Evolutionary conservation across 2,329 filamentous ascomycete genomes (phyloP).

Genomic region (Nemania sp.): DNA sequence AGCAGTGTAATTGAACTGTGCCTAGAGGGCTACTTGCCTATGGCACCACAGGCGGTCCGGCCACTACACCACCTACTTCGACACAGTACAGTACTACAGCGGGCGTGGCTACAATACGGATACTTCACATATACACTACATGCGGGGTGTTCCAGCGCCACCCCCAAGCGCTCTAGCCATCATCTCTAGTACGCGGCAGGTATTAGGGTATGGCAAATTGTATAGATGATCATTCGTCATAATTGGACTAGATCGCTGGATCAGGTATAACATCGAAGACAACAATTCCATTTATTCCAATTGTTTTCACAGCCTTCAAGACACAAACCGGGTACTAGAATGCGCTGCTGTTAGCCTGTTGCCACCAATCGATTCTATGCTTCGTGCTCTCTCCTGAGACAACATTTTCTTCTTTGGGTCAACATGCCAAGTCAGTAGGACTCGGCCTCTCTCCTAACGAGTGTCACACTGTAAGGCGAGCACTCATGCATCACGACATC

Average conservation of each 20-base stretch:
- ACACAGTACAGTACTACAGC: too few relatives aligned
- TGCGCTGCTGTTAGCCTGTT: too few relatives aligned
- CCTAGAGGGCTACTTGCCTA: too few relatives aligned
- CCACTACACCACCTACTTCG: too few relatives aligned
- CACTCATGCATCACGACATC: neutral
- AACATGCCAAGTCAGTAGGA: neutral
- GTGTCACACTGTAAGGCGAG: neutral
- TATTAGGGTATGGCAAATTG: neutral
- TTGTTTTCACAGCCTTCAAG: conserved; percentile 1
- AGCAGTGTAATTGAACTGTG: too few relatives aligned
- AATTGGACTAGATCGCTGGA: conserved; percentile 10
- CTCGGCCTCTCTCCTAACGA: neutral
- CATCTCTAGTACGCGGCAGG: too few relatives aligned
- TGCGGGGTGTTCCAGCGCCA: conserved; percentile 22
- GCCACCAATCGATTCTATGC: neutral
- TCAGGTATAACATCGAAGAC: conserved; percentile 3
- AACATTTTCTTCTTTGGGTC: neutral
- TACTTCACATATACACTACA: too few relatives aligned
- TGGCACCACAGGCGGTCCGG: too few relatives aligned
- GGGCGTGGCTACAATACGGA: too few relatives aligned
- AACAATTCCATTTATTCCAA: conserved; percentile 24
- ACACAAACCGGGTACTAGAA: neutral
- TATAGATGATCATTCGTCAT: conserved; percentile 17
- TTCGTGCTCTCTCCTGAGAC: neutral
- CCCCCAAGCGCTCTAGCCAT: too few relatives aligned